Percentiles rank a stretch among this genome's conserved stretches.
Evolutionary conservation across 371 early-diverging fungal species (phyloP).

Genomic region (Circinella umbellata): DNA sequence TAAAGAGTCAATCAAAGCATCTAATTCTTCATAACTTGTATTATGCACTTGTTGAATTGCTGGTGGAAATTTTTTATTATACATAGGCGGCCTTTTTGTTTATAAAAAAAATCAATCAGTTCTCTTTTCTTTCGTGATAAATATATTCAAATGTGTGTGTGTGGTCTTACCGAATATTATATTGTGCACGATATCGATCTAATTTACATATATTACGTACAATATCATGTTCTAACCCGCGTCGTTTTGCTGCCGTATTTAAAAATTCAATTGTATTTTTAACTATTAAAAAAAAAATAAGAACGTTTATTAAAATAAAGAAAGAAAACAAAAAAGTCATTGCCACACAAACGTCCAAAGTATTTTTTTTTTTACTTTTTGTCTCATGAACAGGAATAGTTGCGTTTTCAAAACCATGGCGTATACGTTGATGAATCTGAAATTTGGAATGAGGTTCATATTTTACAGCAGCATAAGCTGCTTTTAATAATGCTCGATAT

Average conservation of each 20-base stretch:
- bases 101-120: background rate
- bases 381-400: background rate
- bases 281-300: slow-evolving; percentile 11
- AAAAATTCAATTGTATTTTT: slow-evolving; percentile 22
- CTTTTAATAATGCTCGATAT: slow-evolving; percentile 21
- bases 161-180: slow-evolving; percentile 20
- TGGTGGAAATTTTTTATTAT: slow-evolving; percentile 14
- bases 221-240: slow-evolving; percentile 19
- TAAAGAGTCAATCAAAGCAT: slow-evolving; percentile 13
- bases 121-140: too few relatives aligned
- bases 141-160: too few relatives aligned
- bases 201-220: slow-evolving; percentile 23
- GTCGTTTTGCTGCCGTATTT: slow-evolving; percentile 15
- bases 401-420: slow-evolving; percentile 11
- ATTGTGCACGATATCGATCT: slow-evolving; percentile 13
- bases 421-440: slow-evolving; percentile 19
- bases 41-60: slow-evolving; percentile 7
- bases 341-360: background rate
- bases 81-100: slow-evolving; percentile 14
- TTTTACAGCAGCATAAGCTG: slow-evolving; percentile 21
- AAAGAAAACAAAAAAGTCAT: background rate
- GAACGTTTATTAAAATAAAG: too few relatives aligned
- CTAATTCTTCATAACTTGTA: slow-evolving; percentile 9
- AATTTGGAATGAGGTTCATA: slow-evolving; percentile 8
- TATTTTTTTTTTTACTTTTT: background rate